phyloP scores from a whole-genome alignment of 192 early-diverging fungal genomes.

The Dimargaris xerosporica region DNA sequence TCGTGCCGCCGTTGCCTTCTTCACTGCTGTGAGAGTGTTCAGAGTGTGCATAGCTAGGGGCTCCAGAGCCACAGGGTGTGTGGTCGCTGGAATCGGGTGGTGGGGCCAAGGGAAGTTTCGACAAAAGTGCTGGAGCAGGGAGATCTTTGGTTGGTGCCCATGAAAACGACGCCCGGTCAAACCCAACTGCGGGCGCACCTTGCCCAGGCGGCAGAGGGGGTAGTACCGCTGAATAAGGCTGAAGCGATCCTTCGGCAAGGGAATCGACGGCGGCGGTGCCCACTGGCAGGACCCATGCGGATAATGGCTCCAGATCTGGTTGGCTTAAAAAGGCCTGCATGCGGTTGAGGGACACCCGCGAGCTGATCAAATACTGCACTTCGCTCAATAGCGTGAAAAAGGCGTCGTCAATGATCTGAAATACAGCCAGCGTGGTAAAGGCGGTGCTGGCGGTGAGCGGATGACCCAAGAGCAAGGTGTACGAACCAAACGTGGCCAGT shows the following conservation, averaged over 20 bases:
- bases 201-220: too few relatives aligned
- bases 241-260: slow-evolving; percentile 28
- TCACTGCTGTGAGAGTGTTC: neutral
- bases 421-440: slow-evolving; percentile 59
- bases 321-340: slow-evolving; percentile 63
- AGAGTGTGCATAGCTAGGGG: too few relatives aligned
- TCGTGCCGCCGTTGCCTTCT: neutral
- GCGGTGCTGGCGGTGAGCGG: slow-evolving; percentile 43
- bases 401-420: slow-evolving; percentile 48
- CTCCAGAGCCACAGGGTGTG: too few relatives aligned
- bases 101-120: neutral
- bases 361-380: slow-evolving; percentile 40
- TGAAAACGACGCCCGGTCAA: slow-evolving; percentile 49
- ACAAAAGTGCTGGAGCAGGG: neutral
- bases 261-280: slow-evolving; percentile 18
- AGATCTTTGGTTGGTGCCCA: slow-evolving; percentile 24
- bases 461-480: slow-evolving; percentile 40
- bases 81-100: too few relatives aligned
- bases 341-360: slow-evolving; percentile 46
- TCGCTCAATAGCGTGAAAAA: slow-evolving; percentile 46
- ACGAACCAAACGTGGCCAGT: slow-evolving; percentile 38
- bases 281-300: neutral
- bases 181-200: too few relatives aligned
- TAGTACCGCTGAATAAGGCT: too few relatives aligned
- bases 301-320: slow-evolving; percentile 38